phyloP scores from a whole-genome alignment of 768 basidiomycete genomes.

The Amanita rubescens region DNA sequence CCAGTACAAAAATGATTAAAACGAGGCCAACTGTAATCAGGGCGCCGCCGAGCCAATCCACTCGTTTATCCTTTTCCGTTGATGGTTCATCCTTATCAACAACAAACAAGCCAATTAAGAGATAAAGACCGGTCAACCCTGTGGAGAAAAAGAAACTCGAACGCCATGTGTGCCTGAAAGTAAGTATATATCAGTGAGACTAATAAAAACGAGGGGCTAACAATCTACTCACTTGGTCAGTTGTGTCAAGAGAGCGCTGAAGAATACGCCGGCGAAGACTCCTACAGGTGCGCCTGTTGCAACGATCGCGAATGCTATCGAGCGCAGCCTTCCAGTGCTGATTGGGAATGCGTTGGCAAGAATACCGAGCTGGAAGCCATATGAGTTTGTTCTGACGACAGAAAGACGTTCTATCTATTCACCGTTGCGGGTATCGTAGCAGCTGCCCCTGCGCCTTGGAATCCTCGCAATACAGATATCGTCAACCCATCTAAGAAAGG shows the following conservation, averaged over 20 bases:
- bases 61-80: slow-evolving; percentile 32
- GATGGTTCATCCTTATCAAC: slow-evolving; percentile 55
- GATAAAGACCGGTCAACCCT: slow-evolving; percentile 46
- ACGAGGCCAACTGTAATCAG: slow-evolving; percentile 61
- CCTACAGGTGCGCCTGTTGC: slow-evolving; percentile 83
- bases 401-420: slow-evolving; percentile 2
- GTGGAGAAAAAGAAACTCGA: slow-evolving; percentile 50
- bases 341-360: slow-evolving; percentile 69
- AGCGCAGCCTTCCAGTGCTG: slow-evolving; percentile 47
- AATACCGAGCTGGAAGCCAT: slow-evolving; percentile 55
- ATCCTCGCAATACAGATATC: slow-evolving; percentile 63
- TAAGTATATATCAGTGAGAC: not conserved
- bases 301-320: slow-evolving; percentile 78
- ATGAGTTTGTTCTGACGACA: not conserved
- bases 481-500: slow-evolving; percentile 42
- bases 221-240: slow-evolving; percentile 27
- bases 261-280: slow-evolving; percentile 53
- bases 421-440: slow-evolving; percentile 71
- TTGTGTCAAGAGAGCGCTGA: slow-evolving; percentile 69
- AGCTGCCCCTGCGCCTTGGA: slow-evolving; percentile 77
- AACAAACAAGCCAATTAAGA: slow-evolving; percentile 43
- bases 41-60: slow-evolving; percentile 75
- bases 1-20: slow-evolving; percentile 66
- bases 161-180: slow-evolving; percentile 20
- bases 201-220: not conserved